Conservation (phyloP, 305 asterid species). For the Solanum hybrid region DNA sequence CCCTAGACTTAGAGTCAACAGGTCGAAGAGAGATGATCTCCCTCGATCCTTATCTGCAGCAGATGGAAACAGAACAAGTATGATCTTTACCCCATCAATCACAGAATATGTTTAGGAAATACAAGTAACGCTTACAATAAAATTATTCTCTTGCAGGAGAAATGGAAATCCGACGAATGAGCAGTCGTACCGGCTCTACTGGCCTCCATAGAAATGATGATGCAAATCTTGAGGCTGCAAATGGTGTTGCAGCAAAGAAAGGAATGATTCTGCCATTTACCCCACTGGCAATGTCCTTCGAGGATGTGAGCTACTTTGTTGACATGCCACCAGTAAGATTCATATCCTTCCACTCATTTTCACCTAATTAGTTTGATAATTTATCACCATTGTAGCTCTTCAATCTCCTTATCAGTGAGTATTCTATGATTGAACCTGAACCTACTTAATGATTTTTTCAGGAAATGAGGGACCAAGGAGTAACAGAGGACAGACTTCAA, state of each 20-base stretch:
- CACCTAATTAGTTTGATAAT: neutral
- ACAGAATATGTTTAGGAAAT: neutral
- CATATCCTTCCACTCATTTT: neutral
- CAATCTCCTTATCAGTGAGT: neutral
- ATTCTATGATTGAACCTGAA: neutral
- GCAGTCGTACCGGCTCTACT: conserved; percentile 24
- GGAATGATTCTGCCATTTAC: conserved; percentile 95
- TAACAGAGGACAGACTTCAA: conserved; percentile 61
- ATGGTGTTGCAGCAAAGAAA: conserved; percentile 50
- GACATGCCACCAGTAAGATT: conserved; percentile 90
- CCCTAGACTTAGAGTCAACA: conserved; percentile 33
- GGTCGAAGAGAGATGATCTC: conserved; percentile 33
- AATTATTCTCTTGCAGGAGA: conserved; percentile 33
- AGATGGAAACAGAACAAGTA: conserved; percentile 59
- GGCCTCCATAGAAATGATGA: conserved; percentile 28
- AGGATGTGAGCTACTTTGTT: conserved; percentile 67
- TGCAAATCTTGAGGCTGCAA: conserved; percentile 27
- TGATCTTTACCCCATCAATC: neutral
- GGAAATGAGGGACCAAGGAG: conserved; percentile 95
- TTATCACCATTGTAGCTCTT: neutral
- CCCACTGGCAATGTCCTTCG: conserved; percentile 88
- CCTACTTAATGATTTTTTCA: conserved; percentile 8
- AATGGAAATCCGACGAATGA: conserved; percentile 43
- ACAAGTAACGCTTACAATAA: neutral
- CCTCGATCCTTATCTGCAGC: conserved; percentile 34